Evolutionary conservation across 768 basidiomycete species (phyloP).

Genomic region (Naematelia aurantialba): DNA sequence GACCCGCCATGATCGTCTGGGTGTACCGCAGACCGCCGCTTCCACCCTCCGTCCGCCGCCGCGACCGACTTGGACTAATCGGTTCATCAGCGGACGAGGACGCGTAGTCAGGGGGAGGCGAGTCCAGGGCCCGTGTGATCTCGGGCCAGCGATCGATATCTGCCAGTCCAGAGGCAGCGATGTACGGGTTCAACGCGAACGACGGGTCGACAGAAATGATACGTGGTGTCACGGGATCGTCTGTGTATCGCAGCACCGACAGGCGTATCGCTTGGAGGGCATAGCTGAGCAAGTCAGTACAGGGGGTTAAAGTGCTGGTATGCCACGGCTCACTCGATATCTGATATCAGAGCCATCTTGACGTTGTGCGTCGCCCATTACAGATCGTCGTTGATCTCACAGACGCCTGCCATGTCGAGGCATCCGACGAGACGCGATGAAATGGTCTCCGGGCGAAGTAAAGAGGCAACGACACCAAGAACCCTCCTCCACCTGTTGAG

Average conservation of each 20-base stretch:
- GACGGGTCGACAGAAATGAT: conserved; percentile 71
- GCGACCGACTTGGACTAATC: conserved; percentile 1
- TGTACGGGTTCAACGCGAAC: conserved; percentile 76
- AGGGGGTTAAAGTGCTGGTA: too few relatives aligned
- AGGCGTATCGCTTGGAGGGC: conserved; percentile 81
- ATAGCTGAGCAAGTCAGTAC: too few relatives aligned
- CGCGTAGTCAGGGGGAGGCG: conserved; percentile 56
- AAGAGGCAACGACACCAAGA: too few relatives aligned
- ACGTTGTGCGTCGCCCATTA: too few relatives aligned
- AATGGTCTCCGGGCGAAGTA: too few relatives aligned
- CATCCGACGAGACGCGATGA: too few relatives aligned
- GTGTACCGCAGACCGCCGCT: conserved; percentile 69
- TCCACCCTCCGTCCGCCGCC: conserved; percentile 46
- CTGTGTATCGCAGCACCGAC: conserved; percentile 79
- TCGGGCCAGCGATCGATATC: conserved; percentile 83
- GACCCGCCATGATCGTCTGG: conserved; percentile 74
- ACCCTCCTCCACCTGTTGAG: too few relatives aligned
- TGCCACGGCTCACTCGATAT: too few relatives aligned
- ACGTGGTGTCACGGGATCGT: conserved; percentile 77
- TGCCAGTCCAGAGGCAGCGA: conserved; percentile 71
- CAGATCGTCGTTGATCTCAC: too few relatives aligned
- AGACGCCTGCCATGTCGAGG: too few relatives aligned
- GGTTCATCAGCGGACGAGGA: conserved; percentile 55
- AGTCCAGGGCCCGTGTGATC: conserved; percentile 60
- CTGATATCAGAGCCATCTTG: too few relatives aligned